Percentiles rank a stretch among this genome's conserved stretches.
phyloP scores from a whole-genome alignment of 2,329 filamentous ascomycete species.

The Cryphonectria japonica region DNA sequence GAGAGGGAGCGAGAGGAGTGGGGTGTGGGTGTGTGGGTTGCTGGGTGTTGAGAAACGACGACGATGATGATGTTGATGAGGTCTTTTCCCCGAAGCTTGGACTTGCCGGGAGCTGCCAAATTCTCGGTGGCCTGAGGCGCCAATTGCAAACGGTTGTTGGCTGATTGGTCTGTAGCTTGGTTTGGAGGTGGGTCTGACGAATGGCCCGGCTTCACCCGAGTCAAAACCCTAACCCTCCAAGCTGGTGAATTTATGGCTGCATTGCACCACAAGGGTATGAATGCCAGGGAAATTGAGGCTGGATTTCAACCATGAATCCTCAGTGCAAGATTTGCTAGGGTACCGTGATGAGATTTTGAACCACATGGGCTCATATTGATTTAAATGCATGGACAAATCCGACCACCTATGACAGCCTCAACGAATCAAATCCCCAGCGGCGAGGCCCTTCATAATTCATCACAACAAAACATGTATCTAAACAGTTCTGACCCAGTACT shows the following conservation, averaged over 20 bases:
- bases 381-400: not conserved
- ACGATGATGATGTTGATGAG: slow-evolving; percentile 46
- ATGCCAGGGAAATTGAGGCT: not conserved
- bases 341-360: not conserved
- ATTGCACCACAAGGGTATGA: not conserved
- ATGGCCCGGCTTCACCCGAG: slow-evolving; percentile 2
- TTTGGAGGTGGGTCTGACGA: slow-evolving; percentile 12
- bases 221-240: not conserved
- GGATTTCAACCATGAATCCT: not conserved
- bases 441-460: not conserved
- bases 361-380: not conserved
- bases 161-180: slow-evolving; percentile 25
- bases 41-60: slow-evolving; percentile 31
- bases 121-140: slow-evolving; percentile 30
- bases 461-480: not conserved
- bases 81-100: slow-evolving; percentile 47
- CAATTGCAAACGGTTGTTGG: slow-evolving; percentile 27
- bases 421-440: not conserved
- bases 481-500: not conserved
- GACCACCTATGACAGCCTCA: not conserved
- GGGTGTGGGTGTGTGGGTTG: slow-evolving; percentile 34
- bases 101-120: slow-evolving; percentile 31
- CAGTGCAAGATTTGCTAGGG: not conserved
- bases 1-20: slow-evolving; percentile 34
- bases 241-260: too few relatives aligned